Evolutionary conservation across 768 basidiomycete genomes (phyloP), one percentile per base, ranked within the genome.

Genomic region (Boletus rubroflammeus): DNA sequence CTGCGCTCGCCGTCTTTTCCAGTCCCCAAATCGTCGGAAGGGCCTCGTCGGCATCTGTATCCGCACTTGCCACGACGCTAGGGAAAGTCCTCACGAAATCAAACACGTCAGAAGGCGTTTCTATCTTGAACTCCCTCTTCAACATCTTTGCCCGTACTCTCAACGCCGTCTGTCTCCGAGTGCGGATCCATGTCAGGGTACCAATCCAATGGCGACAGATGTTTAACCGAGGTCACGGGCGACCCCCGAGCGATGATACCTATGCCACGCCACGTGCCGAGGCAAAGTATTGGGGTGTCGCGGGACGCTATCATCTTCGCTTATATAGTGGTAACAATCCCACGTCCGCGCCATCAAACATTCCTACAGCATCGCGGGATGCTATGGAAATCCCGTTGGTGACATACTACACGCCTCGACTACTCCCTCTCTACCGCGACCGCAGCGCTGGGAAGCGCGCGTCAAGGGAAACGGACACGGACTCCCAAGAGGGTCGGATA

Each of bases 381-480:
- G 19, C 19, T 5, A 31, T 41, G 13, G 21, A 2, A 49, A 42
- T 70, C n/a, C 58, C 70, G 9, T 54, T 67, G 53, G 65, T 75
- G 21, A 59, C 60, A 6, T 74, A 68, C 14, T 73, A 74, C 50
- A 62, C 67, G 7, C 73, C 75, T 4, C 68, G 73, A 3, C 57
- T 79, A 8, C 70, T 77, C 10, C 77, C 77, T 1, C 48, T 34
- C 28, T 77, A 78, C 56, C 72, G 77, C 9, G 62, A 64, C 17
- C 47, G 25, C n/a, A 25, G 31, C 7, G 10, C 46, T 9, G 9
- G 53, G 19, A 53, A 40, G 34, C 51, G 41, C n/a, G 14, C 31
- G 32, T 46, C 43, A 11, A 47, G 45, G n/a, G 46, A 45, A 3
- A 11, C 9, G 11, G 60, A 64, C 21, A 47, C 53, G 19, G 65